A percentile compares a stretch with the other conserved stretches of the same genome.
phyloP scores from a whole-genome alignment of 2,329 filamentous ascomycete species.

The Cordyceps fumosorosea region DNA sequence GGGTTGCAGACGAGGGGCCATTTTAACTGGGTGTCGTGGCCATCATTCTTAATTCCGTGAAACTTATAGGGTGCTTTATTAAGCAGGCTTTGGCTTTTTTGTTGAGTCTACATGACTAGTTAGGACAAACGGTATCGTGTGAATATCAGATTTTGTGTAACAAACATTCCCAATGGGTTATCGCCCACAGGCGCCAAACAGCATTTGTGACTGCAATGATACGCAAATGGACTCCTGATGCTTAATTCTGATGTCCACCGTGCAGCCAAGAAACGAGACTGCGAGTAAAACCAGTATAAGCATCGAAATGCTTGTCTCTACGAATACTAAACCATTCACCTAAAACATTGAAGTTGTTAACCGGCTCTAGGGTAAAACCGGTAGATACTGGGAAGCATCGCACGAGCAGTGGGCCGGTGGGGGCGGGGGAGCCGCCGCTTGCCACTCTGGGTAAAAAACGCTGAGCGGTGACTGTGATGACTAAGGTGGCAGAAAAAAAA shows the following conservation, averaged over 20 bases:
- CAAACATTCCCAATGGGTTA: background rate
- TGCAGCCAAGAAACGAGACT: too few relatives aligned
- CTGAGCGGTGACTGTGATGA: slow-evolving; percentile 13
- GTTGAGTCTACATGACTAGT: background rate
- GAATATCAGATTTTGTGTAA: background rate
- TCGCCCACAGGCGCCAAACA: background rate
- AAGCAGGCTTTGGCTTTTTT: background rate
- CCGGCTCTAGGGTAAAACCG: background rate
- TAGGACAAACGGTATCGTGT: background rate
- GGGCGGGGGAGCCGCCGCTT: background rate
- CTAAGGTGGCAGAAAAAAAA: slow-evolving; percentile 18
- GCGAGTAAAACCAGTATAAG: background rate
- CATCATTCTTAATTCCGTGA: background rate
- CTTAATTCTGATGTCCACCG: too few relatives aligned
- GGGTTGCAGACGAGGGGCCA: background rate
- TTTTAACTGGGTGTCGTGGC: background rate
- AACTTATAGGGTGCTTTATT: background rate
- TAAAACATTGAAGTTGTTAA: background rate
- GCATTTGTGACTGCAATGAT: too few relatives aligned
- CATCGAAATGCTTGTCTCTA: background rate
- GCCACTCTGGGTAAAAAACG: background rate
- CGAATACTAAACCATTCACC: too few relatives aligned
- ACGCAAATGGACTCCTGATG: too few relatives aligned
- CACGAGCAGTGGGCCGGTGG: background rate
- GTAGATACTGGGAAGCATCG: background rate